Percentiles rank a stretch among this genome's conserved stretches.
phyloP scores from a whole-genome alignment of 1,284 basidiomycete genomes.

The Rhodofomes roseus region DNA sequence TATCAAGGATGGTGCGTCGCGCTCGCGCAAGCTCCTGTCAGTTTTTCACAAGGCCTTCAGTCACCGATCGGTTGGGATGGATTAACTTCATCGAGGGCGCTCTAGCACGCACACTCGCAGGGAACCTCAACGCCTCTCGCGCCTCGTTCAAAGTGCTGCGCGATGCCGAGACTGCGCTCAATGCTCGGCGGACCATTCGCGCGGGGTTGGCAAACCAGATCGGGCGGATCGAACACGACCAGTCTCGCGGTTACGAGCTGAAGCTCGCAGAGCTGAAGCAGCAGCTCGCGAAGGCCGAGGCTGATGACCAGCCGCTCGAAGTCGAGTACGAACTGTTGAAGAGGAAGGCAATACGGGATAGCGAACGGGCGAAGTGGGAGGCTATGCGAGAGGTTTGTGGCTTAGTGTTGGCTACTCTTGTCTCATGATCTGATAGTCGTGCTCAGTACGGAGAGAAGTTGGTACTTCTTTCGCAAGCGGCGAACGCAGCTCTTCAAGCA shows the following conservation, averaged over 20 bases:
- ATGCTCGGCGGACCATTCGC: conserved; percentile 59
- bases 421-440: conserved; percentile 2
- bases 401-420: background rate
- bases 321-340: conserved; percentile 66
- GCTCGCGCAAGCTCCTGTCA: background rate
- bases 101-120: conserved; percentile 54
- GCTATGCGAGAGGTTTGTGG: conserved; percentile 66
- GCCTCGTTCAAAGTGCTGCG: conserved; percentile 65
- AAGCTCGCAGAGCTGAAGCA: conserved; percentile 61
- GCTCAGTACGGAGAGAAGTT: conserved; percentile 73
- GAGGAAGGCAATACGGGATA: conserved; percentile 68
- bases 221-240: conserved; percentile 58
- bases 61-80: conserved; percentile 75
- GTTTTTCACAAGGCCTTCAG: conserved; percentile 32
- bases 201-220: conserved; percentile 57
- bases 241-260: conserved; percentile 55
- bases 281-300: conserved; percentile 58
- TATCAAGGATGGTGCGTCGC: conserved; percentile 65
- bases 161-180: conserved; percentile 58
- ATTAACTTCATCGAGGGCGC: conserved; percentile 72
- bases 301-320: conserved; percentile 61
- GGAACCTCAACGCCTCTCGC: conserved; percentile 59
- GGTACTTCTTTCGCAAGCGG: conserved; percentile 65
- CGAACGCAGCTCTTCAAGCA: conserved; percentile 51
- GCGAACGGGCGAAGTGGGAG: conserved; percentile 71